Percentiles rank a stretch among this genome's conserved stretches.
phyloP scores from a whole-genome alignment of 1,139 yeast species.

The Sugiyamaella pinicola region DNA sequence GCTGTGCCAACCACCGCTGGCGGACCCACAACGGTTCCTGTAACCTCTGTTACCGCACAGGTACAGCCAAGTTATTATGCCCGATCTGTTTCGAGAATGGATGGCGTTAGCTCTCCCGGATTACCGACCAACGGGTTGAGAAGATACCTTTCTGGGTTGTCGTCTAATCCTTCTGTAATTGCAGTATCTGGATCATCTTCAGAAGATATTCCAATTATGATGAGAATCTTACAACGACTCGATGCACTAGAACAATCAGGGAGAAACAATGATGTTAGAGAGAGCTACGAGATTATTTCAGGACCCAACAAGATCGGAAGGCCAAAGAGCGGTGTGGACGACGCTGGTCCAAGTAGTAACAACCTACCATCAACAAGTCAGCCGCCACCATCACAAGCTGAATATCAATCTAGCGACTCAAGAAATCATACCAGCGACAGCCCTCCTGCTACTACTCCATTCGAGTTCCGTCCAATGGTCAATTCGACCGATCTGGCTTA shows the following conservation, averaged over 20 bases:
- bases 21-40: background rate
- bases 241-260: constrained; percentile 13
- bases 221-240: constrained; percentile 13
- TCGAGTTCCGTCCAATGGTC: constrained; percentile 4
- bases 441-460: background rate
- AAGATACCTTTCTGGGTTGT: constrained; percentile 10
- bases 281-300: constrained; percentile 4
- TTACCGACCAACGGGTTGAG: constrained; percentile 4
- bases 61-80: constrained; percentile 13
- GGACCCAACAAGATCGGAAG: constrained; percentile 1
- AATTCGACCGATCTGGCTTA: constrained; percentile 16
- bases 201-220: constrained; percentile 14
- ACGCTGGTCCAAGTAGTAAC: background rate
- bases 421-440: too few species aligned
- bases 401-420: too few species aligned
- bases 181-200: constrained; percentile 5
- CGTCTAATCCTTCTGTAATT: background rate
- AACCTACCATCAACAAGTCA: background rate
- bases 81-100: constrained; percentile 14
- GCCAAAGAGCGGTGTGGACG: background rate
- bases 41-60: background rate
- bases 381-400: background rate
- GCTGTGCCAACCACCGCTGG: background rate
- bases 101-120: background rate
- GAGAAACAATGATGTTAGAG: background rate